A percentile compares a stretch with the other conserved stretches of the same genome.
phyloP scores from a whole-genome alignment of 2,329 filamentous ascomycete species.

The Macrophomina pseudophaseolina region DNA sequence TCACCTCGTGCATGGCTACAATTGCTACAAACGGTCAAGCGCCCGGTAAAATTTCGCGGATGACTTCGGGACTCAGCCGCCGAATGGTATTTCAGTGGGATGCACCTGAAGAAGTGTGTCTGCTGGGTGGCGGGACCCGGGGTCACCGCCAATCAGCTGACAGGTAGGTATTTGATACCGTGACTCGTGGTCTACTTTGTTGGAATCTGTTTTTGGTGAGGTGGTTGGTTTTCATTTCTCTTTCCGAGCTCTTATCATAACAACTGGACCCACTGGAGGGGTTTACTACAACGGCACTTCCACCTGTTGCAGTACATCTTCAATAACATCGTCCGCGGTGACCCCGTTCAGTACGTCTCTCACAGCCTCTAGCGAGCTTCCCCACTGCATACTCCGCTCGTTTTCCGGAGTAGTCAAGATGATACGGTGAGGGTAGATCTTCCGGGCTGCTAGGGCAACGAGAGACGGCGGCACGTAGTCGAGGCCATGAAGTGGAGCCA shows the following conservation, averaged over 20 bases:
- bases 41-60: conserved; percentile 1
- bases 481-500: conserved; percentile 81
- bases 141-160: neutral
- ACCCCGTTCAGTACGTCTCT: conserved; percentile 66
- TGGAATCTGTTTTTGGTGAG: conserved; percentile 7
- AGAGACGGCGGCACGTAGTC: conserved; percentile 84
- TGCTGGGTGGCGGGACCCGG: neutral
- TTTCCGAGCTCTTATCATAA: conserved; percentile 5
- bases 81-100: neutral
- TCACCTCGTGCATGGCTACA: conserved; percentile 13
- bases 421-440: conserved; percentile 87
- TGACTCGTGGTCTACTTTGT: conserved; percentile 2
- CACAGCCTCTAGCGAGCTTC: conserved; percentile 76
- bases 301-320: conserved; percentile 62
- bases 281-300: conserved; percentile 57
- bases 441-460: conserved; percentile 79
- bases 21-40: conserved; percentile 9
- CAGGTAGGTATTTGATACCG: neutral
- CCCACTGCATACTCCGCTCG: conserved; percentile 93
- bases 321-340: conserved; percentile 61
- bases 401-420: conserved; percentile 69
- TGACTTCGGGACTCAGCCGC: neutral
- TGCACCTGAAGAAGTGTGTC: neutral
- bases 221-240: conserved; percentile 6
- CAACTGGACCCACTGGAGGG: neutral